A percentile compares a stretch with the other conserved stretches of the same genome.
These are phyloP conservation scores for Pyracantha coccinea DNA, from an alignment of 331 rosid genomes.

Conservation along the genomic window DNA sequence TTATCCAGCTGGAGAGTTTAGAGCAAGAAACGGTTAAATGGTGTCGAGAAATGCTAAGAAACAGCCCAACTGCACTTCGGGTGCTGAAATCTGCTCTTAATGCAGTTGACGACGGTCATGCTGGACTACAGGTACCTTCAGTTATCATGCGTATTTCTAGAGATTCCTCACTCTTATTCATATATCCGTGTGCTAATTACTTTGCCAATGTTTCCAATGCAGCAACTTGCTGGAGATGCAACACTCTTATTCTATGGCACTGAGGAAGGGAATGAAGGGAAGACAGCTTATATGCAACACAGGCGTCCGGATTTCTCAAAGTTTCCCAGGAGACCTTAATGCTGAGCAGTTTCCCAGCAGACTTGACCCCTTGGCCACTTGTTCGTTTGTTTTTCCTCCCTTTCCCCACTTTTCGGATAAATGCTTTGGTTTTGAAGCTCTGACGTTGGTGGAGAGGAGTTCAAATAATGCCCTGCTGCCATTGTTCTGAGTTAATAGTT, in stretches of 20 bases:
- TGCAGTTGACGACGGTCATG: constrained; percentile 89
- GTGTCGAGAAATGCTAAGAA: constrained; percentile 78
- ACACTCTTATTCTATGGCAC: constrained; percentile 83
- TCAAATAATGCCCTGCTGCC: no score
- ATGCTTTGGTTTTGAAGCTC: background rate
- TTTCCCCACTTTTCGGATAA: background rate
- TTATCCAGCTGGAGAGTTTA: constrained; percentile 48
- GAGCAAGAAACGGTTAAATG: constrained; percentile 87
- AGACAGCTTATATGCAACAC: constrained; percentile 56
- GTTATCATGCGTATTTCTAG: background rate
- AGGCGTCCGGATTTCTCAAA: constrained; percentile 70
- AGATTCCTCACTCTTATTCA: no score
- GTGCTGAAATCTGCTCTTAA: constrained; percentile 80
- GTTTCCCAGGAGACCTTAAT: constrained; percentile 58
- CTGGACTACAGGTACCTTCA: constrained; percentile 71
- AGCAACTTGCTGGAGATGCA: constrained; percentile 85
- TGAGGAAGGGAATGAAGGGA: constrained; percentile 84
- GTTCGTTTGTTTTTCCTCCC: background rate
- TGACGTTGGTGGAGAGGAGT: no score
- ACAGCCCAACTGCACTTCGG: constrained; percentile 86
- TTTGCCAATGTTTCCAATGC: background rate
- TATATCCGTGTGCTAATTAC: background rate
- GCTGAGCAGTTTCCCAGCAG: background rate
- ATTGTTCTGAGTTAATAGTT: no score
- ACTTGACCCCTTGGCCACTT: background rate